These are phyloP conservation scores for Luzula sylvatica DNA, from an alignment of 176 grass and related monocot genomes.

Conservation along the genomic window DNA sequence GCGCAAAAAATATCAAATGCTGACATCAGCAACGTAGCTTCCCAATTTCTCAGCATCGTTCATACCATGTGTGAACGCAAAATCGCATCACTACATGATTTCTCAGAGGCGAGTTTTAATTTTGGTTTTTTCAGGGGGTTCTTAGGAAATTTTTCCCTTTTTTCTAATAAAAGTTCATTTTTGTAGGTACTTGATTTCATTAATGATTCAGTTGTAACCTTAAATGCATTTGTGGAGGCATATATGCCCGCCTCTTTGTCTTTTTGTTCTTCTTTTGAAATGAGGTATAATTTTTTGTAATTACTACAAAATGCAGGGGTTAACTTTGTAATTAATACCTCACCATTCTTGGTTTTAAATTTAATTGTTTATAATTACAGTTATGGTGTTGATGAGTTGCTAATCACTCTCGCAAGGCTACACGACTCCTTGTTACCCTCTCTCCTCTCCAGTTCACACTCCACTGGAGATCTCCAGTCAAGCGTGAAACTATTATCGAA, in stretches of 20 bases:
- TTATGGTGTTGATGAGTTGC: slow-evolving; percentile 62
- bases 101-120: slow-evolving; percentile 56
- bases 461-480: slow-evolving; percentile 37
- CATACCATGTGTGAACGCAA: slow-evolving; percentile 79
- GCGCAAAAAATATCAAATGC: slow-evolving; percentile 51
- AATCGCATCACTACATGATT: slow-evolving; percentile 87
- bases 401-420: slow-evolving; percentile 57
- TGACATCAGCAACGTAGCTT: slow-evolving; percentile 39
- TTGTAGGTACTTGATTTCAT: slow-evolving; percentile 85
- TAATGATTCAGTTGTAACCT: slow-evolving; percentile 80
- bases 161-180: neutral
- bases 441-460: slow-evolving; percentile 31
- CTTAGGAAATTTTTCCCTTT: neutral
- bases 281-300: slow-evolving; percentile 39
- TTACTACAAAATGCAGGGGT: neutral
- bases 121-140: slow-evolving; percentile 15
- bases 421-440: slow-evolving; percentile 75
- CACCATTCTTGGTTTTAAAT: slow-evolving; percentile 5
- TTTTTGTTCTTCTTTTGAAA: slow-evolving; percentile 74
- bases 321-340: neutral
- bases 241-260: slow-evolving; percentile 73
- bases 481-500: slow-evolving; percentile 79
- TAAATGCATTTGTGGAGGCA: slow-evolving; percentile 82
- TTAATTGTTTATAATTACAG: slow-evolving; percentile 37
- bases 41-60: slow-evolving; percentile 72